These are phyloP conservation scores for Sugiyamaella paludigena DNA, from an alignment of 1,139 yeast species.

Conservation along the genomic window DNA sequence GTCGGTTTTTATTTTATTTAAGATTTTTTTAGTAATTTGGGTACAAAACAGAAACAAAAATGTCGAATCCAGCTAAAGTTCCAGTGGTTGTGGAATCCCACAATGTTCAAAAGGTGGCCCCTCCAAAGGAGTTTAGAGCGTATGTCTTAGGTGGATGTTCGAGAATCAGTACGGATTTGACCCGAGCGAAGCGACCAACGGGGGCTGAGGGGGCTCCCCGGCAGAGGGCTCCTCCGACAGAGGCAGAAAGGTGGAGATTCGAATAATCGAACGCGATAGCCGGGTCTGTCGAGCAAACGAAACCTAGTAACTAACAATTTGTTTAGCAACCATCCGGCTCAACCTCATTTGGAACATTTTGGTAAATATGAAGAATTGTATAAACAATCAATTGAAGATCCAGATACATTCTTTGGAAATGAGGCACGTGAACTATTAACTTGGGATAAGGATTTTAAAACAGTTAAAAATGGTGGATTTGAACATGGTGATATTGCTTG, in stretches of 20 bases:
- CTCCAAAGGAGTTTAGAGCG: slow-evolving; percentile 54
- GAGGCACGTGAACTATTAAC: slow-evolving; percentile 71
- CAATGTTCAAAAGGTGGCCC: slow-evolving; percentile 39
- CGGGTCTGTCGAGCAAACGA: too few species aligned
- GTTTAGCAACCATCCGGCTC: slow-evolving; percentile 34
- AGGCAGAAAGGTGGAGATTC: too few species aligned
- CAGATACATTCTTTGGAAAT: slow-evolving; percentile 79
- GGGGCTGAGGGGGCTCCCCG: background rate
- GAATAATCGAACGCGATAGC: too few species aligned
- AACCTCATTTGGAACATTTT: slow-evolving; percentile 43
- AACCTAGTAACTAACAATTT: slow-evolving; percentile 4
- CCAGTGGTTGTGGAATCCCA: slow-evolving; percentile 32
- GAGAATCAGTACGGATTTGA: too few species aligned
- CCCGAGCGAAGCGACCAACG: too few species aligned
- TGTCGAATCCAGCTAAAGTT: slow-evolving; percentile 9
- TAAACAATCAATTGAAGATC: slow-evolving; percentile 72
- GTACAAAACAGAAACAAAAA: background rate
- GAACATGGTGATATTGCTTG: slow-evolving; percentile 80
- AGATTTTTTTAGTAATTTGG: background rate
- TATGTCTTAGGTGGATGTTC: too few species aligned
- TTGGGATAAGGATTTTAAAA: slow-evolving; percentile 81
- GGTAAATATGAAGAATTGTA: slow-evolving; percentile 72
- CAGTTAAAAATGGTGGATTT: slow-evolving; percentile 66
- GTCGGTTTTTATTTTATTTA: background rate
- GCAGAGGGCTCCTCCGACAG: too few species aligned